Evolutionary conservation across 2,329 filamentous ascomycete species (phyloP).

Genomic region (Monilinia polystroma): DNA sequence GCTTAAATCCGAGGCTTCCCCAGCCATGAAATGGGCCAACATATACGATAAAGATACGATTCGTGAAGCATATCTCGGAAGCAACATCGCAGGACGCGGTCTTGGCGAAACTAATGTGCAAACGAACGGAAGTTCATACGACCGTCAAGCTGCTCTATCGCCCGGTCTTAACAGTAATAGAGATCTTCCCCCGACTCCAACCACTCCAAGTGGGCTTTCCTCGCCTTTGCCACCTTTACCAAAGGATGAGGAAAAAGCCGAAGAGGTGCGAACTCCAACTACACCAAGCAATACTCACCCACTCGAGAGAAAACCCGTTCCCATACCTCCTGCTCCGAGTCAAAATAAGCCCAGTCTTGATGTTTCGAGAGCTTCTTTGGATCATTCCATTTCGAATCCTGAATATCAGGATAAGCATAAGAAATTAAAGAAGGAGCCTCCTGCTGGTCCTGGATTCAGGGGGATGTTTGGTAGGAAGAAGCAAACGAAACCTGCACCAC

Average conservation of each 20-base stretch:
- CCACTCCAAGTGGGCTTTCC: constrained; percentile 32
- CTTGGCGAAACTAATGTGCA: constrained; percentile 48
- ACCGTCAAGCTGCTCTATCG: constrained; percentile 33
- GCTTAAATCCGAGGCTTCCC: constrained; percentile 82
- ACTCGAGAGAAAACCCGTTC: constrained; percentile 27
- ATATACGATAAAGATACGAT: constrained; percentile 91
- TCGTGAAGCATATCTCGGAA: constrained; percentile 79
- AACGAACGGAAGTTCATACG: constrained; percentile 41
- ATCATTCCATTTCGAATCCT: constrained; percentile 41
- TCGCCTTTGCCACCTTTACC: constrained; percentile 27
- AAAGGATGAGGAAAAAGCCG: constrained; percentile 33
- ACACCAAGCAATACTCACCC: constrained; percentile 29
- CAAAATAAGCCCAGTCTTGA: constrained; percentile 31
- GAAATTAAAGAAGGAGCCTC: constrained; percentile 51
- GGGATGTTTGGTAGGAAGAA: constrained; percentile 65
- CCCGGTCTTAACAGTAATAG: constrained; percentile 28
- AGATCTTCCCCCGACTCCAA: constrained; percentile 44
- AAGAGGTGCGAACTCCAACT: constrained; percentile 41
- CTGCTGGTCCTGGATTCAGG: constrained; percentile 51
- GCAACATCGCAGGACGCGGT: constrained; percentile 70
- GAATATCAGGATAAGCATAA: constrained; percentile 49
- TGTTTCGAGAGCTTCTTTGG: constrained; percentile 31
- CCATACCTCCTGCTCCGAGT: constrained; percentile 23
- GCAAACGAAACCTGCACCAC: constrained; percentile 25
- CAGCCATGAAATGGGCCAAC: constrained; percentile 94